Evolutionary conservation across 768 basidiomycete species (phyloP).

Genomic region (Serendipita vermifera): DNA sequence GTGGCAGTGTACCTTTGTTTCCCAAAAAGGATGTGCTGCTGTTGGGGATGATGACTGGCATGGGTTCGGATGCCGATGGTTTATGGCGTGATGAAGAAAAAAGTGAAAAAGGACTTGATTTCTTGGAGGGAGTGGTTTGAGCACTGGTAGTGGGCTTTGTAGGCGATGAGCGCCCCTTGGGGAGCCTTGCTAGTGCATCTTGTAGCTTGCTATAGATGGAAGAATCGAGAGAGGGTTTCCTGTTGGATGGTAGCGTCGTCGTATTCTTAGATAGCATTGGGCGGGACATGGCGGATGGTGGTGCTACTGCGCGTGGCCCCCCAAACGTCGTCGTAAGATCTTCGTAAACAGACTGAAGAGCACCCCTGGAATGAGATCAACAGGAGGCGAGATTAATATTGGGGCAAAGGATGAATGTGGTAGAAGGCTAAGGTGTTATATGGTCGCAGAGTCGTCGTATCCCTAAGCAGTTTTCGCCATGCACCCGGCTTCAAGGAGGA

Average conservation of each 20-base stretch:
- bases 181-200: neutral
- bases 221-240: neutral
- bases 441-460: no score
- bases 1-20: slow-evolving; percentile 2
- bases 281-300: neutral
- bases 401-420: no score
- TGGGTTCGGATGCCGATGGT: neutral
- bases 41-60: neutral
- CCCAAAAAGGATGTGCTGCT: neutral
- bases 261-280: slow-evolving; percentile 7
- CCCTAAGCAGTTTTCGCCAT: no score
- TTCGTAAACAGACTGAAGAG: no score
- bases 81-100: slow-evolving; percentile 8
- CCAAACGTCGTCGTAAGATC: no score
- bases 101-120: neutral
- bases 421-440: no score
- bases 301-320: no score
- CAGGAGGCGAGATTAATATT: no score
- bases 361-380: no score
- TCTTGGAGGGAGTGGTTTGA: neutral
- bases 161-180: slow-evolving; percentile 4
- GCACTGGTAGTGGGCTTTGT: neutral
- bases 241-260: no score
- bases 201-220: neutral
- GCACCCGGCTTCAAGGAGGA: no score